Evolutionary conservation across 345 rosid species (phyloP), one percentile per base, ranked within the genome.

Genomic region (Aquilaria yunnanensis): DNA sequence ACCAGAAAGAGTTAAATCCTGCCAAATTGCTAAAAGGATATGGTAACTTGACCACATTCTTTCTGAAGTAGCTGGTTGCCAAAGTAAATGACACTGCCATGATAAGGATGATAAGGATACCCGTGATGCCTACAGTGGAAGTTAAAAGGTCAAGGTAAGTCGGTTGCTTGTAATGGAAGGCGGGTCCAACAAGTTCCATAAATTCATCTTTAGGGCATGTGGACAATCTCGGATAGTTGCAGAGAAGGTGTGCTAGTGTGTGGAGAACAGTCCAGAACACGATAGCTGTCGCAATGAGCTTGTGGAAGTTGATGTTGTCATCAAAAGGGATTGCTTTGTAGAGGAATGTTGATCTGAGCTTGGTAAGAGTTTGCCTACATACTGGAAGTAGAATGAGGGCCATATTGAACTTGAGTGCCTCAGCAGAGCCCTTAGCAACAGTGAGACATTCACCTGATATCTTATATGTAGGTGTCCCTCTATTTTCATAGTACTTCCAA

Each of bases 1-100:
- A 94, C 99, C 99, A 91, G 60, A 94, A 91, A 63, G 97, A 72
- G 80, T 94, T 94, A 72, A 94, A 94, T 31, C 97, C 97, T 0
- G 93, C 96, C 59, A 91, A 68, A 32, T 70, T 59, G 70, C 77
- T 83, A 65, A 91, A 81, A 5, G 80, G 81, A 57, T 84, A 80
- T 1, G 96, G 92, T 57, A 89, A 72, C 63, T 82, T 91, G 51
- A 94, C 70, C 9, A 81, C 80, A 49, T 84, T 94, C 72, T 77
- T 76, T 56, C 97, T 72, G 57, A 94, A 94, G 5, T 72, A 77
- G 70, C 77, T 88, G 9, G 76, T 82, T 0, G 96, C 97, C 4
- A 90, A 76, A 0, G 87, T 87, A 59, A 87, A 94, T 11, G 92
- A 73, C 57, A 85, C 67, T 3, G 73, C 70, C 99, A 94, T 91